Evolutionary conservation across 176 grass and related monocot species (phyloP), one percentile per base, ranked within the genome.

Genomic region (Cenchrus americanus): DNA sequence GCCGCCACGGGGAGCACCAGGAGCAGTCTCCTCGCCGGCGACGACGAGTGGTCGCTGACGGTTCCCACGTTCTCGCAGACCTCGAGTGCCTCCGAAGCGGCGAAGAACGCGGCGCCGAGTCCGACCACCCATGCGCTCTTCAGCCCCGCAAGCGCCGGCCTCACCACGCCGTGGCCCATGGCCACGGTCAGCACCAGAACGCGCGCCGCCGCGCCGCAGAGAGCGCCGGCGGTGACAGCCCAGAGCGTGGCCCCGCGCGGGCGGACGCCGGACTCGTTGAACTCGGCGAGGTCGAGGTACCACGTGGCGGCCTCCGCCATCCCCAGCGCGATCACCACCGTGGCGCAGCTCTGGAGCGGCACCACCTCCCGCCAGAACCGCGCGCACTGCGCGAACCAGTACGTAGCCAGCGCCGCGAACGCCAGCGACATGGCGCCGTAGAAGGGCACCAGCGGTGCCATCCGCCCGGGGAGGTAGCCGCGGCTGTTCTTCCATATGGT

Each of bases 401-500:
- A 88, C 21, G 85, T 61, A 17, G 91, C 91, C 14, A 97, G 89
- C 21, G 83, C 69, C 8, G 87, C 87, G 86, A 92, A 94, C 43
- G 94, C 92, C 44, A 97, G 83, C 57, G 94, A 97, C 83, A 92
- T 88, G 66, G 32, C 46, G 10, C 94, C 91, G 75, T 94, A 94
- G 80, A 97, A 94, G 27, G 88, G 84, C 82, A 86, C 46, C 8
- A 97, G 89, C 11, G 91, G 94, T 3, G 89, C 91, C 91, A 97
- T 97, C 70, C 91, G 76, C 5, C 91, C 94, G 19, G 94, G 94
- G 19, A 97, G 89, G 78, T 97, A 97, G 15, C 89, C 91, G 26
- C 69, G 78, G 24, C 75, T 86, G 79, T 94, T 97, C 88, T 92
- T 97, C 94, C 94, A 97, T 68, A 97, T 92, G 52, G 89, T 97